Evolutionary conservation across 208 protist genomes (phyloP).

Genomic region (Porcisia hertigi): DNA sequence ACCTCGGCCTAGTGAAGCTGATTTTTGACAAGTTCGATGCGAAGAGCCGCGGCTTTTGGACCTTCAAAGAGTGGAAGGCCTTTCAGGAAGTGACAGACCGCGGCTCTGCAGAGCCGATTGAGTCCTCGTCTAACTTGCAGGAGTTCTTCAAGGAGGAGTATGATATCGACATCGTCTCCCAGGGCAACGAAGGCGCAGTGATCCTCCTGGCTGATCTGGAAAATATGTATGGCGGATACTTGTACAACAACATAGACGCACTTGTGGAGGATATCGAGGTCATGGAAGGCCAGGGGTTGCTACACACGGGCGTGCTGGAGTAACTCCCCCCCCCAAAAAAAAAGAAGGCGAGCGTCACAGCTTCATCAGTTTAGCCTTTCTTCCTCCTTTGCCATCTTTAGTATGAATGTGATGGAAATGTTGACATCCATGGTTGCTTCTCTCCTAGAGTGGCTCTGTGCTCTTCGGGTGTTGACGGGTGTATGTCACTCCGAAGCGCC

Average conservation of each 20-base stretch:
- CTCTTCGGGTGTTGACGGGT: background rate
- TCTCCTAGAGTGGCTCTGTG: background rate
- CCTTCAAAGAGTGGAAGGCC: slow-evolving; percentile 57
- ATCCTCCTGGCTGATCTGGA: slow-evolving; percentile 56
- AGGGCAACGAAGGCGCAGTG: slow-evolving; percentile 35
- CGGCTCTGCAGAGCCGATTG: slow-evolving; percentile 33
- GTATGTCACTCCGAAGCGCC: background rate
- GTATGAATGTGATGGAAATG: background rate
- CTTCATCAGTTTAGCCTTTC: background rate
- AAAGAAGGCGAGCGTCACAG: no score
- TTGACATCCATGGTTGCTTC: background rate
- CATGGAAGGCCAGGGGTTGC: slow-evolving; percentile 52
- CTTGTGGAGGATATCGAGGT: slow-evolving; percentile 66
- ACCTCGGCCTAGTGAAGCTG: slow-evolving; percentile 50
- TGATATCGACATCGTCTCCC: slow-evolving; percentile 43
- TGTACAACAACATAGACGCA: slow-evolving; percentile 78
- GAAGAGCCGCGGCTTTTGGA: slow-evolving; percentile 59
- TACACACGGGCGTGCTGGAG: slow-evolving; percentile 74
- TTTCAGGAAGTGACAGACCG: slow-evolving; percentile 57
- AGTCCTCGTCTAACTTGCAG: slow-evolving; percentile 32
- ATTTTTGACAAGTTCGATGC: slow-evolving; percentile 70
- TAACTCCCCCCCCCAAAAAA: no score
- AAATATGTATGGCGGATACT: slow-evolving; percentile 86
- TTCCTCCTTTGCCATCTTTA: background rate
- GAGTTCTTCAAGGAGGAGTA: slow-evolving; percentile 79